Base-by-base conservation (phyloP, 441 rosid species). In the Pelargonium fulgidum region DNA sequence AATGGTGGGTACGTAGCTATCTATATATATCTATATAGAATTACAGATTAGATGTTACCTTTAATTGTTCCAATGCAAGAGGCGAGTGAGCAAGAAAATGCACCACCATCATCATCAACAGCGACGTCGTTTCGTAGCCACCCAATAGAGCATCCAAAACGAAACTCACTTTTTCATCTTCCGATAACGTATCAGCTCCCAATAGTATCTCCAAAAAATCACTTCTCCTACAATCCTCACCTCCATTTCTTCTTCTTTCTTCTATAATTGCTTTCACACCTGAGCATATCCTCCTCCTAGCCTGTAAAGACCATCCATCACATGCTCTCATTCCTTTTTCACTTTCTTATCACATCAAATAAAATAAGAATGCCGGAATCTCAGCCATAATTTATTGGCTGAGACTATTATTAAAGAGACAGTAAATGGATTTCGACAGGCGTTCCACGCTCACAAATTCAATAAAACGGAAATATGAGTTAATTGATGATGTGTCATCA, bases 81-180 rank as follows among this genome's bases (percentile, higher is more conserved):
- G 85, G 84, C 9, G 83, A 79, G 8, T 75, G 79, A 62, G 70
- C 74, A 17, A 87, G 78, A 68, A 85, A 82, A 74, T 83, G 79
- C 24, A 87, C 84, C 29, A 47, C 79, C 84, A 83, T 68, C 59
- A 85, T 68, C 85, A 87, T 69, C 64, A 85, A 79, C 58, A 77
- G 68, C 20, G 91, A 82, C 29, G 91, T 81, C 67, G 91, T 87
- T 82, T 87, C 89, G 70, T 87, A 85, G 70, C 91, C 91, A 73
- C 86, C 89, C 75, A 85, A 74, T 7, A 87, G 82, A 72, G 85
- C 78, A 64, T 83, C 89, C 80, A 87, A 76, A 62, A 85, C 73
- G 74, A 85, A 85, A 62, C 84, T 83, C 64, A 85, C 84, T 75
- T 83, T 83, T 79, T 87, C 87, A 68, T 85, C 89, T 56, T 86